Base-by-base conservation (phyloP, 164 flowering plant species). In the Chimonanthus praecox region DNA sequence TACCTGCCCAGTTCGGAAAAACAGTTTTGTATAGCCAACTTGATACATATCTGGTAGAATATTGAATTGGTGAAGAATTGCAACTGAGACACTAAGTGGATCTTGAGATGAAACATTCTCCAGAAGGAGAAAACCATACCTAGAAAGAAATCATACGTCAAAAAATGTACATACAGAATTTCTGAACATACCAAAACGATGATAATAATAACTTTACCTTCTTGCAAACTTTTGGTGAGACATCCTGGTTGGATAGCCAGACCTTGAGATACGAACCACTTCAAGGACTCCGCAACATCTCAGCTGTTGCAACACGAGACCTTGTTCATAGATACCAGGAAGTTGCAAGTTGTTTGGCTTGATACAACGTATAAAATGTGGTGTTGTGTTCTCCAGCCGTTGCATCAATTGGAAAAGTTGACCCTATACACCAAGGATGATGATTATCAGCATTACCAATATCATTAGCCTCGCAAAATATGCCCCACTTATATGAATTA, bases 1-100 rank as follows among this genome's bases (percentile, higher is more conserved):
- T 76, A 94, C 98, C 95, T 96, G 99, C 70, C 99, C 99, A 64
- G 97, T 88, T 76, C 99, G 94, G 81, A 96, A 94, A 82, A 96
- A 96, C 83, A 96, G 82, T 78, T 96, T 96, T 71, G 98, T 94
- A 80, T 89, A 96, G 68, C 99, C 99, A 84, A 96, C 97, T 88
- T 96, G 98, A 83, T 94, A 96, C 98, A 94, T 91, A 78, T 94
- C 98, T 46, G 98, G 98, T 64, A 90, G 81, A 76, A 96, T 94
- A 67, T 87, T 87, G 80, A 92, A 96, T 83, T 96, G 98, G 77
- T 94, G 98, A 82, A 96, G 97, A 78, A 96, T 94, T 62, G 98
- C 98, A 76, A 94, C 97, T 21, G 99, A 96, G 67, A 94, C 97
- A 78, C 97, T 90, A 15, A 96, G 89, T 46, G 99, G 97, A 81